Evolutionary conservation across 371 early-diverging fungal species (phyloP).

Genomic region (Zychaea mexicana): DNA sequence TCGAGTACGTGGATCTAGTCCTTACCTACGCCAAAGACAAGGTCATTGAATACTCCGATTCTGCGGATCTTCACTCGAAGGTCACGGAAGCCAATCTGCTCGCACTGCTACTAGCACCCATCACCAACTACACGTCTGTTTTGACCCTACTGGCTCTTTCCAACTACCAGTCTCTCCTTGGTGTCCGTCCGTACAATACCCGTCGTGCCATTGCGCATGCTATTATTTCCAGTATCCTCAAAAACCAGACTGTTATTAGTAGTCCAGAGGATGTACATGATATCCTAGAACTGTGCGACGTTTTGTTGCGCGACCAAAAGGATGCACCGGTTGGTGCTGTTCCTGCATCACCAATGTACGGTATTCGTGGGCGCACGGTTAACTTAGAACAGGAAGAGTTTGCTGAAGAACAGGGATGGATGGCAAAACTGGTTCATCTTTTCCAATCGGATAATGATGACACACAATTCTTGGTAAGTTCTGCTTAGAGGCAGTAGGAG

Average conservation of each 20-base stretch:
- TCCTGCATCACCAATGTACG: constrained; percentile 22
- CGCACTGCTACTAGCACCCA: constrained; percentile 70
- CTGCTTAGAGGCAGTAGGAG: neutral
- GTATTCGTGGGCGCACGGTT: constrained; percentile 21
- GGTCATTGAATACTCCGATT: constrained; percentile 50
- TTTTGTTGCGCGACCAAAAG: constrained; percentile 79
- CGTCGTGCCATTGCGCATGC: constrained; percentile 82
- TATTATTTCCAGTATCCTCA: constrained; percentile 67
- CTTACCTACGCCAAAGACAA: constrained; percentile 80
- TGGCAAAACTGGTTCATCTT: constrained; percentile 85
- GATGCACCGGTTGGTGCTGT: constrained; percentile 47
- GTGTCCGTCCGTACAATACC: constrained; percentile 77
- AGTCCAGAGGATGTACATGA: constrained; percentile 82
- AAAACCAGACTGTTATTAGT: constrained; percentile 66
- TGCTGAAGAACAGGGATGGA: constrained; percentile 81
- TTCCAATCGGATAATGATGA: constrained; percentile 72
- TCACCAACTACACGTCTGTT: constrained; percentile 70
- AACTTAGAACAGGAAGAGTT: constrained; percentile 68
- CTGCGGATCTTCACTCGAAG: constrained; percentile 63
- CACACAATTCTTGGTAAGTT: constrained; percentile 71
- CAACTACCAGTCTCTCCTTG: constrained; percentile 80
- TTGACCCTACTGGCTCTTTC: constrained; percentile 61
- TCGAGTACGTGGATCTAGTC: constrained; percentile 87
- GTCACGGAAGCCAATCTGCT: constrained; percentile 65
- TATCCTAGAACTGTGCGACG: constrained; percentile 79